A percentile compares a stretch with the other conserved stretches of the same genome.
These are phyloP conservation scores for Colletotrichum nymphaeae DNA, from an alignment of 2,329 filamentous ascomycete genomes.

Conservation along the genomic window DNA sequence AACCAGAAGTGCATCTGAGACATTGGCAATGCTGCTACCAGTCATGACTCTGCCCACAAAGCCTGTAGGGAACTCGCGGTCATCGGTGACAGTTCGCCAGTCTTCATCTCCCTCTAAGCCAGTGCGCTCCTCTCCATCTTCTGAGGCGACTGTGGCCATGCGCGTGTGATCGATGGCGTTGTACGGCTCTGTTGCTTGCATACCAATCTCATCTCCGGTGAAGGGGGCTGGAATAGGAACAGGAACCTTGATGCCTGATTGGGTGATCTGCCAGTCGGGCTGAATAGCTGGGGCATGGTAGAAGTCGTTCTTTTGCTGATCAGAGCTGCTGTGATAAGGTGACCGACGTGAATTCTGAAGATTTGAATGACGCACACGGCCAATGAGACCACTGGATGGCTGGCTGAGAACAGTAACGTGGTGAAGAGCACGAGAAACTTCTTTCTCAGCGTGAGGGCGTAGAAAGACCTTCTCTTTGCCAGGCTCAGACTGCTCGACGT, in stretches of 20 bases:
- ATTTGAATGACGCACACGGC: conserved; percentile 3
- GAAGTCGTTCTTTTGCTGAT: conserved; percentile 14
- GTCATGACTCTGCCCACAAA: conserved; percentile 29
- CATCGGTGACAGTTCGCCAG: conserved; percentile 36
- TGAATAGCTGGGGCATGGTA: conserved; percentile 35
- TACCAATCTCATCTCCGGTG: conserved; percentile 3
- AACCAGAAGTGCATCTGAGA: conserved; percentile 27
- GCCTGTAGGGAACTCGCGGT: conserved; percentile 6
- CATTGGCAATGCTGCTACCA: conserved; percentile 37
- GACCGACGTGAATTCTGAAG: not conserved
- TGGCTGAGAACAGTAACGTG: conserved; percentile 28
- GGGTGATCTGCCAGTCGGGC: conserved; percentile 21
- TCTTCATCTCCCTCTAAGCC: conserved; percentile 28
- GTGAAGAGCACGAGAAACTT: conserved; percentile 33
- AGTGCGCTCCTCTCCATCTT: conserved; percentile 5
- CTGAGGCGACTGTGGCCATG: conserved; percentile 3
- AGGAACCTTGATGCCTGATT: conserved; percentile 29
- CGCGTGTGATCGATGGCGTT: conserved; percentile 14
- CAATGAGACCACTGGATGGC: conserved; percentile 30
- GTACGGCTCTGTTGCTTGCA: conserved; percentile 17
- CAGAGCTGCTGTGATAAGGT: not conserved
- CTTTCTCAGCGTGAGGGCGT: conserved; percentile 25
- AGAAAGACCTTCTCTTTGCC: conserved; percentile 22
- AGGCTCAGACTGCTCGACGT: conserved; percentile 6
- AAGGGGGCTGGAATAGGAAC: not conserved